These are phyloP conservation scores for Jatropha multifida DNA, from an alignment of 441 rosid species.

Conservation along the genomic window DNA sequence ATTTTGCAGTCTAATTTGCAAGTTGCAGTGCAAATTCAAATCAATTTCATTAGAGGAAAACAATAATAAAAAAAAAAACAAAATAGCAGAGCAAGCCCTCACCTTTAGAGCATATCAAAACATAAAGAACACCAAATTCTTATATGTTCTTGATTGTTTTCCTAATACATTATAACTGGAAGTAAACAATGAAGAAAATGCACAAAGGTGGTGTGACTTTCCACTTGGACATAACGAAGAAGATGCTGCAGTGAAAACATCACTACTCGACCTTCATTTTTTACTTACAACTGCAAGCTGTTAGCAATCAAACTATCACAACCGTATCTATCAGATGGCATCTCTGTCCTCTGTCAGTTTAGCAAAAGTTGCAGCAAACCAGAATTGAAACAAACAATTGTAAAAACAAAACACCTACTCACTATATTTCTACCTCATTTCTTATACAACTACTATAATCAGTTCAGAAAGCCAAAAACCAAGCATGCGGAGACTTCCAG, in stretches of 20 bases:
- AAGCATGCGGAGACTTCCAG: slow-evolving; percentile 53
- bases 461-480: slow-evolving; percentile 27
- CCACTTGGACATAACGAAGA: slow-evolving; percentile 18
- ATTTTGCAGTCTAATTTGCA: too few relatives aligned
- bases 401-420: slow-evolving; percentile 36
- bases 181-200: background rate
- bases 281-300: slow-evolving; percentile 55
- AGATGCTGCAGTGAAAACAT: slow-evolving; percentile 21
- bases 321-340: slow-evolving; percentile 36
- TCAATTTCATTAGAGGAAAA: too few relatives aligned
- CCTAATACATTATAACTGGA: slow-evolving; percentile 10
- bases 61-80: background rate
- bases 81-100: background rate
- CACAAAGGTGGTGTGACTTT: background rate
- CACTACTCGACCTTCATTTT: slow-evolving; percentile 31
- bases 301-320: slow-evolving; percentile 53
- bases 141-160: background rate
- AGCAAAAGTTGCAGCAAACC: slow-evolving; percentile 43
- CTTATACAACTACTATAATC: slow-evolving; percentile 44
- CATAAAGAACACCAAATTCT: background rate
- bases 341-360: slow-evolving; percentile 39
- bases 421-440: slow-evolving; percentile 44
- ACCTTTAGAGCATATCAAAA: too few relatives aligned
- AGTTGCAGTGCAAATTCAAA: too few relatives aligned
- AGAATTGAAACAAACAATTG: slow-evolving; percentile 33